A percentile compares a stretch with the other conserved stretches of the same genome.
Conservation (phyloP, 108 stramenopile species). For the Schizochytrium sp. region DNA sequence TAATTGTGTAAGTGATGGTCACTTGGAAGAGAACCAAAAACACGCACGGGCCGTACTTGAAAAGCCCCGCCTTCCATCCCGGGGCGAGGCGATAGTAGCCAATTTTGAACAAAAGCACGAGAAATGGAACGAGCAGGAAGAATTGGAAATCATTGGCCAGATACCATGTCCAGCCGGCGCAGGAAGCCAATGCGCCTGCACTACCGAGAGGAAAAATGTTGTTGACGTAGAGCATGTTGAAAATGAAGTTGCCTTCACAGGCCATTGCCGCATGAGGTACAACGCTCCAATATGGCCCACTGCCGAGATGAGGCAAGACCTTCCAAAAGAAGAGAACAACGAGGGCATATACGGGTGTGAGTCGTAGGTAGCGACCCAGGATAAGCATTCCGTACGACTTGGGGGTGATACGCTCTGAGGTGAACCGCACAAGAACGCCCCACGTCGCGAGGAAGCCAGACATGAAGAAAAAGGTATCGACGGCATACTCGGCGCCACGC, state of each 20-base stretch:
- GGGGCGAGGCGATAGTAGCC: background rate
- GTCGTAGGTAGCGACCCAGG: constrained; percentile 35
- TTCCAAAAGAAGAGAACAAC: constrained; percentile 35
- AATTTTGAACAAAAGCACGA: background rate
- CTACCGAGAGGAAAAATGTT: constrained; percentile 31
- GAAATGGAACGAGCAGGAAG: constrained; percentile 27
- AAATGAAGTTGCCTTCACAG: constrained; percentile 24
- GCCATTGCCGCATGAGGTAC: too few species aligned
- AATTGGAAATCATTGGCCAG: constrained; percentile 44
- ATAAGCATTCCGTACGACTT: constrained; percentile 24
- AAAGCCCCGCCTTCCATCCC: background rate
- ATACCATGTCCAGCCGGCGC: constrained; percentile 29
- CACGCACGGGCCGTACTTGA: constrained; percentile 14
- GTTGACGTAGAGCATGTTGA: constrained; percentile 44
- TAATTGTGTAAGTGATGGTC: background rate
- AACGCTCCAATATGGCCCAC: constrained; percentile 31
- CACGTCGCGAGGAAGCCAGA: constrained; percentile 39
- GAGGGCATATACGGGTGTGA: constrained; percentile 33
- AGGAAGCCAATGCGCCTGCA: background rate
- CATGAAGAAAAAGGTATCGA: constrained; percentile 48
- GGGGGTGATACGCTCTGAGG: background rate
- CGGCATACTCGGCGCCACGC: constrained; percentile 24
- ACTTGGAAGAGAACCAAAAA: background rate
- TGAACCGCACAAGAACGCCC: constrained; percentile 19
- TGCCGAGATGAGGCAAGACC: constrained; percentile 22